phyloP scores from a whole-genome alignment of 2,329 filamentous ascomycete genomes.

The Colletotrichum sp. region DNA sequence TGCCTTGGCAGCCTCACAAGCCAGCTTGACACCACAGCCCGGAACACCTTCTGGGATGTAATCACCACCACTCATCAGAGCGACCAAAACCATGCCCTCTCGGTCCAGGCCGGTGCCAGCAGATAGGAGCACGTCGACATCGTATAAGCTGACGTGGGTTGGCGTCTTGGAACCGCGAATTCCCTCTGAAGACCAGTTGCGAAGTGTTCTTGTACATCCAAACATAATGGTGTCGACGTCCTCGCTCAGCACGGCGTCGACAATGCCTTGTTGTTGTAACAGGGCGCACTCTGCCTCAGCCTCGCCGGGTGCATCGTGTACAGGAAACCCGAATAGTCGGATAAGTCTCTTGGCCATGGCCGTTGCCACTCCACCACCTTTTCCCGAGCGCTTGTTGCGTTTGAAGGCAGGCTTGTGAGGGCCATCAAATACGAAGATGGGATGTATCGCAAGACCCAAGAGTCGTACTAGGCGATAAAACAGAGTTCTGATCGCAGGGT shows the following conservation, averaged over 20 bases:
- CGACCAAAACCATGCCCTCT: conserved; percentile 92
- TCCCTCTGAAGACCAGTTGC: conserved; percentile 82
- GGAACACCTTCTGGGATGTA: conserved; percentile 89
- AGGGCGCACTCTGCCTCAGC: conserved; percentile 95
- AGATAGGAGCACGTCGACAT: conserved; percentile 56
- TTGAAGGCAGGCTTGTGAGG: conserved; percentile 87
- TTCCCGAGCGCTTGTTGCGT: conserved; percentile 76
- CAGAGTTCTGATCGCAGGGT: conserved; percentile 87
- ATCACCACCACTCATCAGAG: conserved; percentile 94
- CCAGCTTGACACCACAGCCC: conserved; percentile 85
- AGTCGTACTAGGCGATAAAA: conserved; percentile 89
- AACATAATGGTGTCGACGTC: conserved; percentile 99
- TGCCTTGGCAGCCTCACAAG: conserved; percentile 87
- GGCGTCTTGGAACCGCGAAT: conserved; percentile 68
- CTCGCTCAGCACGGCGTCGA: conserved; percentile 93
- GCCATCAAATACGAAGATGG: conserved; percentile 90
- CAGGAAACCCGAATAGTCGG: conserved; percentile 81
- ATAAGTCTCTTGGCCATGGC: conserved; percentile 85
- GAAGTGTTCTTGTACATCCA: conserved; percentile 78
- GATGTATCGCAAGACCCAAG: conserved; percentile 78
- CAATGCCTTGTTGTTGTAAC: conserved; percentile 79
- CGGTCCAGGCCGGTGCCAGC: conserved; percentile 68
- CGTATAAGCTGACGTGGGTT: conserved; percentile 87
- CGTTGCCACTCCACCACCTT: conserved; percentile 70
- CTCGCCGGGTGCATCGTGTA: conserved; percentile 89